Base-by-base conservation (phyloP, 768 basidiomycete genomes). In the Collybia mongolica region DNA sequence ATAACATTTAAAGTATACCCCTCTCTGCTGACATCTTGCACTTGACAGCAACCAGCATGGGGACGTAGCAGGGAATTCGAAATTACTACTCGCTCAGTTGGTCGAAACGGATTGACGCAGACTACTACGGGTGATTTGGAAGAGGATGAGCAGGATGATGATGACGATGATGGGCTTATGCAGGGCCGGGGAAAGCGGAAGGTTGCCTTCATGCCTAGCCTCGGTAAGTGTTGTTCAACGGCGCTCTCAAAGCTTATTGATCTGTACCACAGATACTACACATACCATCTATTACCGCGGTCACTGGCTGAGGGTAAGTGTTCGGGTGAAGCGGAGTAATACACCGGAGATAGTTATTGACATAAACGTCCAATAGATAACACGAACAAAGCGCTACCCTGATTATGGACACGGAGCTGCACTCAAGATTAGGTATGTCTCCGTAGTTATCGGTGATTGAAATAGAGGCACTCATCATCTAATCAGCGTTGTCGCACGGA, bases 261-360 rank as follows among this genome's bases (percentile, higher is more conserved):
- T 49, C 36, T 53, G 46, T 46, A 36, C 39, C 36, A 37, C 60
- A 91, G 90, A 92, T 61, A 90, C 88, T 0, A 90, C 87, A 6
- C 90, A 93, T 65, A 93, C 89, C 14, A 90, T 93, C 49, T 93
- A 89, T 73, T 93, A 93, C 74, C 82, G 82, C 61, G 90, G 90
- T 44, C 91, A 93, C 61, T 92, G 90, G 90, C 75, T 93, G 52
- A 79, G 89, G 63, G 88, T 91, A 62, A 52, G 81, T 67, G 35
- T 36, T 32, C 51, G 47, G 17, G 53, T 32, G 32, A 32, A 32
- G 5, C 32, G 32, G 32, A 36, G 49, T 57, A 26, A 22, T 49
- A 44, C 36, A 20, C 23, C 42, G 39, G 46, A 39, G 22, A 53
- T 58, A 32, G 2, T 32, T 32, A 32, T 32, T 26, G 14, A 32